Evolutionary conservation across 1,284 basidiomycete genomes (phyloP).

Genomic region (Puccinia hordei): DNA sequence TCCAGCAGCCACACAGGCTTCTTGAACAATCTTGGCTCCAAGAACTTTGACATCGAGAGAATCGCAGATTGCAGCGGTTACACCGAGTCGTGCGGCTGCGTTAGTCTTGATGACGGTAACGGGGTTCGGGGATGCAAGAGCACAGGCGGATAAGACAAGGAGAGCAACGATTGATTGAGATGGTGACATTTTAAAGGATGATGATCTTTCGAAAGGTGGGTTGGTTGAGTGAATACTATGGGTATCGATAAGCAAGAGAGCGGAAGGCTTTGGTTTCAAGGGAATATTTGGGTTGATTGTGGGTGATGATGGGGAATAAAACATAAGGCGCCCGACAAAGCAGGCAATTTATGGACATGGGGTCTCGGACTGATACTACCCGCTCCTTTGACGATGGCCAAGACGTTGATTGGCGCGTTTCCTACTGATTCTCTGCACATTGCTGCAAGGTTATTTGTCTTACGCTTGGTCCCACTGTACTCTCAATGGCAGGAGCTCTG

Average conservation of each 20-base stretch:
- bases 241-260: neutral
- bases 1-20: neutral
- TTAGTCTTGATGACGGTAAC: neutral
- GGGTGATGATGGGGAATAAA: neutral
- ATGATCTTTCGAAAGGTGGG: neutral
- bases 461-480: neutral
- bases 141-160: constrained; percentile 19
- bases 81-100: neutral
- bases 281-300: neutral
- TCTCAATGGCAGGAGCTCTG: too few species aligned
- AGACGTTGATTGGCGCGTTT: neutral
- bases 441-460: neutral
- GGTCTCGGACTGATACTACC: neutral
- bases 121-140: neutral
- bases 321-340: neutral
- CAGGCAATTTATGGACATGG: neutral
- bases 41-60: neutral
- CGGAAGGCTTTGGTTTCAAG: neutral
- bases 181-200: constrained; percentile 20
- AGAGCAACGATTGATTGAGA: constrained; percentile 10
- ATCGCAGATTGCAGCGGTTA: neutral
- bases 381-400: neutral
- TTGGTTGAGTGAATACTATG: neutral
- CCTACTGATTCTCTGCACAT: neutral
- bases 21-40: neutral